phyloP scores from a whole-genome alignment of 495 filamentous ascomycete genomes.

The Tuber aestivum region DNA sequence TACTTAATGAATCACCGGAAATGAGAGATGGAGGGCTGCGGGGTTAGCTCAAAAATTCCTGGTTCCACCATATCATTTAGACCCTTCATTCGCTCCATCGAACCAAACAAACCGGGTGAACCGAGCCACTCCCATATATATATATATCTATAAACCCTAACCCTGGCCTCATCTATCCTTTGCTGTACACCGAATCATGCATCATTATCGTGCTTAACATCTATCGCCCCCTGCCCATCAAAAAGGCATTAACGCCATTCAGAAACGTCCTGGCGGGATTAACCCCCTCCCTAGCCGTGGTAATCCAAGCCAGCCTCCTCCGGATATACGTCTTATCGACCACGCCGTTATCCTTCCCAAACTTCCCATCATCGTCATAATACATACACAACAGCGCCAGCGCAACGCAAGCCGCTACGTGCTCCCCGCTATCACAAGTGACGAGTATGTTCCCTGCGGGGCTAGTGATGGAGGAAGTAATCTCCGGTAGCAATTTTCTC shows the following conservation, averaged over 20 bases:
- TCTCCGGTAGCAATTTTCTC: constrained; percentile 4
- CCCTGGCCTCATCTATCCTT: neutral
- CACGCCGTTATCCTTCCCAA: constrained; percentile 38
- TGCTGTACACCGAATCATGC: neutral
- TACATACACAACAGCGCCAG: constrained; percentile 60
- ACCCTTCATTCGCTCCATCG: neutral
- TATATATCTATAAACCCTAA: neutral
- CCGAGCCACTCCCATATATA: neutral
- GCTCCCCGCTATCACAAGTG: constrained; percentile 58
- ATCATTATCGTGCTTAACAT: neutral
- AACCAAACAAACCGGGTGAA: neutral
- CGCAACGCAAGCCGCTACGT: constrained; percentile 59
- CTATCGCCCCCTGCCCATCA: constrained; percentile 53
- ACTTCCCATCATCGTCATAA: constrained; percentile 48
- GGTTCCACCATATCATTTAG: neutral
- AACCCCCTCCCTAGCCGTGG: constrained; percentile 62
- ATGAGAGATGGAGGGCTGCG: neutral
- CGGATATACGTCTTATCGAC: constrained; percentile 73
- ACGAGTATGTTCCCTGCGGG: constrained; percentile 48
- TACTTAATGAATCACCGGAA: neutral
- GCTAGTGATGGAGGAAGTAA: neutral
- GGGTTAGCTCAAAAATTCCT: neutral
- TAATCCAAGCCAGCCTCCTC: constrained; percentile 69
- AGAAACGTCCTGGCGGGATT: constrained; percentile 77
- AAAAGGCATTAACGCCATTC: constrained; percentile 78